Conservation (phyloP, 176 grass and related monocot species). For the Themeda triandra region DNA sequence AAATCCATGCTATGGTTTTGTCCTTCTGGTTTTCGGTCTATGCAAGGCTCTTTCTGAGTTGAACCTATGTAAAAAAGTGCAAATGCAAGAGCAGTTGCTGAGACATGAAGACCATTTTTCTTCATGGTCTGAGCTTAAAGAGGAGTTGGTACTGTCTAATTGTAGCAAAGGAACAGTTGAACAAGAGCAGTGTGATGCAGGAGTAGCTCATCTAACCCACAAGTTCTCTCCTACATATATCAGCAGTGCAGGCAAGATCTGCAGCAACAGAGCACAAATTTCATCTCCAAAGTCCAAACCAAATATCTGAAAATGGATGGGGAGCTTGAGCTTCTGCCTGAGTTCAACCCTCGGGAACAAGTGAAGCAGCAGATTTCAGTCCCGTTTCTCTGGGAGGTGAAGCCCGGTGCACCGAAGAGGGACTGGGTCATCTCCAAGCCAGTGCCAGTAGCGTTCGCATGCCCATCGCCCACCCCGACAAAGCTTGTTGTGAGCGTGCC, state of each 20-base stretch:
- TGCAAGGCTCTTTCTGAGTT: background rate
- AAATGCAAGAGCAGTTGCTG: slow-evolving; percentile 25
- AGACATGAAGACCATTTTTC: slow-evolving; percentile 1
- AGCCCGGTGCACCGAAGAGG: slow-evolving; percentile 53
- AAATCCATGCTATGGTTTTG: background rate
- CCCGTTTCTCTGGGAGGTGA: slow-evolving; percentile 80
- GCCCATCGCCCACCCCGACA: slow-evolving; percentile 46
- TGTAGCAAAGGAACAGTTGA: slow-evolving; percentile 63
- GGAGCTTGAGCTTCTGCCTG: slow-evolving; percentile 41
- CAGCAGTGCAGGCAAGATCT: background rate
- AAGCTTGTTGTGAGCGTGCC: slow-evolving; percentile 84
- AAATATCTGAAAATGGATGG: slow-evolving; percentile 43
- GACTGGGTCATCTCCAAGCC: slow-evolving; percentile 59
- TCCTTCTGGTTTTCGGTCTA: background rate
- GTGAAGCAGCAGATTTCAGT: slow-evolving; percentile 81
- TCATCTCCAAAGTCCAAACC: slow-evolving; percentile 13
- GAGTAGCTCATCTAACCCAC: slow-evolving; percentile 82
- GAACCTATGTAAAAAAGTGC: background rate
- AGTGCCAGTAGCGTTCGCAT: slow-evolving; percentile 22
- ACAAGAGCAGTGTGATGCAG: slow-evolving; percentile 65
- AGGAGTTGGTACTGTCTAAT: slow-evolving; percentile 43
- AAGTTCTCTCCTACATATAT: slow-evolving; percentile 38
- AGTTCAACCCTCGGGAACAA: slow-evolving; percentile 53
- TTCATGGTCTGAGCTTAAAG: slow-evolving; percentile 33
- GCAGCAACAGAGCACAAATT: slow-evolving; percentile 14